These are phyloP conservation scores for Leucocoprinus sp. DNA, from an alignment of 768 basidiomycete genomes.

Conservation along the genomic window DNA sequence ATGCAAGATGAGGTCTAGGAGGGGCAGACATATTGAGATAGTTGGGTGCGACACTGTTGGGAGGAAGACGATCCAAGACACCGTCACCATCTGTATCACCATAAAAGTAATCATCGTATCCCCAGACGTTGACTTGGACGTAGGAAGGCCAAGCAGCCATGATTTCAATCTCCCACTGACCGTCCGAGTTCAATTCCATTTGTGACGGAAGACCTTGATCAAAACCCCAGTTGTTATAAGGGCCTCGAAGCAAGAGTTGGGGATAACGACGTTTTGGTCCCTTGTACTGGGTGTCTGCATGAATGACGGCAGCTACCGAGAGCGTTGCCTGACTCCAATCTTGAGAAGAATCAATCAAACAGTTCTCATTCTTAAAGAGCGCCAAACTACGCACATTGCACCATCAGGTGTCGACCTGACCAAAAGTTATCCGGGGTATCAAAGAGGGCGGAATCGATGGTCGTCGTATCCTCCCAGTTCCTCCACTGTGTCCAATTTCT, in stretches of 20 bases:
- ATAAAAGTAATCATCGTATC: constrained; percentile 87
- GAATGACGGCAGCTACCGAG: constrained; percentile 60
- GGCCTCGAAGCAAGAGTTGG: constrained; percentile 79
- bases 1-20: constrained; percentile 79
- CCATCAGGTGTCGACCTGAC: constrained; percentile 77
- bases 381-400: constrained; percentile 61
- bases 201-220: constrained; percentile 69
- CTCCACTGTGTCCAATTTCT: constrained; percentile 78
- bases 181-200: constrained; percentile 58
- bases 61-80: constrained; percentile 83
- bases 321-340: constrained; percentile 71
- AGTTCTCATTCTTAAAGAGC: constrained; percentile 1
- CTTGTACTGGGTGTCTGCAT: constrained; percentile 63
- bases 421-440: constrained; percentile 50
- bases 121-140: constrained; percentile 86
- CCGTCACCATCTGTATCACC: constrained; percentile 87
- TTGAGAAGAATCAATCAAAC: constrained; percentile 19
- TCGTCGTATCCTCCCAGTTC: constrained; percentile 67
- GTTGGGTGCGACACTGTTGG: constrained; percentile 78
- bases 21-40: constrained; percentile 90
- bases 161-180: constrained; percentile 80
- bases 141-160: constrained; percentile 89
- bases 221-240: constrained; percentile 89
- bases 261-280: constrained; percentile 67
- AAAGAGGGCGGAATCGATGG: constrained; percentile 54